Conservation (phyloP, 2,329 filamentous ascomycete species). For the Clonostachys chloroleuca region DNA sequence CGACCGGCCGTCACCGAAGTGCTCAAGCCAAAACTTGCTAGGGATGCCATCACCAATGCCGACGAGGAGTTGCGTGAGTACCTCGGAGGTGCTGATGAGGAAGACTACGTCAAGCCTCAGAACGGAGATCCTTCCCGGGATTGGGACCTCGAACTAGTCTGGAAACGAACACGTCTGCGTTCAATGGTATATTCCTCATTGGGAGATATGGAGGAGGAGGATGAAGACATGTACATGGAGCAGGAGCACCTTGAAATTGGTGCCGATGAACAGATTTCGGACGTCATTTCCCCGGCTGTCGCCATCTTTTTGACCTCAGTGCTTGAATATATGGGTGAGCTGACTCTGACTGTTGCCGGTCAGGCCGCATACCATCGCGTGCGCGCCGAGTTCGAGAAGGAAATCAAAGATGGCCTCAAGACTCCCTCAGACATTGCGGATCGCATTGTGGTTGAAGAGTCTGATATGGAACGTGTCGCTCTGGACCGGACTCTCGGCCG, state of each 20-base stretch:
- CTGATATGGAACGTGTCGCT: constrained; percentile 89
- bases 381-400: constrained; percentile 52
- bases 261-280: constrained; percentile 53
- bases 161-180: constrained; percentile 87
- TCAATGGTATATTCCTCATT: constrained; percentile 99
- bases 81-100: constrained; percentile 72
- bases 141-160: constrained; percentile 89
- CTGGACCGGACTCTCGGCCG: constrained; percentile 84
- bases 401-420: constrained; percentile 46
- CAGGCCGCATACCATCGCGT: constrained; percentile 75
- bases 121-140: constrained; percentile 45
- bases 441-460: constrained; percentile 78
- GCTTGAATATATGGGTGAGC: constrained; percentile 89
- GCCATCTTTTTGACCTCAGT: constrained; percentile 96
- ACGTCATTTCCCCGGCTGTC: constrained; percentile 79
- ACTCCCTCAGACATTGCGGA: constrained; percentile 48
- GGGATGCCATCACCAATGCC: constrained; percentile 75
- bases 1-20: constrained; percentile 82
- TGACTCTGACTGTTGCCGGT: constrained; percentile 80
- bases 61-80: constrained; percentile 88
- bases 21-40: constrained; percentile 83
- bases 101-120: constrained; percentile 58
- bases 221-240: constrained; percentile 85
- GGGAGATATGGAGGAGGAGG: constrained; percentile 95
- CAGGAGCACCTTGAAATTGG: constrained; percentile 67